phyloP scores from a whole-genome alignment of 805 yeast species.

The Phaffomyces thermotolerans region DNA sequence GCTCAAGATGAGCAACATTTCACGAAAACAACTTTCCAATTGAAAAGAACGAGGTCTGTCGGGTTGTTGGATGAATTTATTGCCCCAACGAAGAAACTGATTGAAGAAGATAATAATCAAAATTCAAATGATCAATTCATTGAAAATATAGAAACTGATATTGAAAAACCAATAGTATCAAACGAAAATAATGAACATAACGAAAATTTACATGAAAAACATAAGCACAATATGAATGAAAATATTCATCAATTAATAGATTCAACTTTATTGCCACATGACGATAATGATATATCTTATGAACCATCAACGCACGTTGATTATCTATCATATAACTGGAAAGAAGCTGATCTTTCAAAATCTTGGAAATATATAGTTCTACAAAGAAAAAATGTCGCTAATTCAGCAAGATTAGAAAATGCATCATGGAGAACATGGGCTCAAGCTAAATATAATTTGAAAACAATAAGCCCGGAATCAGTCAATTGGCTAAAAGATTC shows the following conservation, averaged over 20 bases:
- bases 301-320: conserved; percentile 92
- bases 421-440: conserved; percentile 99
- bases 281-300: conserved; percentile 70
- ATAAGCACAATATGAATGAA: too few relatives aligned
- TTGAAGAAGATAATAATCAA: conserved; percentile 22
- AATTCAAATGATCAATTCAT: conserved; percentile 16
- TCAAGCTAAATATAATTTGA: conserved; percentile 68
- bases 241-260: too few relatives aligned
- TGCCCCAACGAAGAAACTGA: conserved; percentile 36
- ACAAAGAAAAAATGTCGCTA: conserved; percentile 78
- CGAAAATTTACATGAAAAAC: conserved; percentile 34
- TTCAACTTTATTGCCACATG: conserved; percentile 39
- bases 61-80: conserved; percentile 71
- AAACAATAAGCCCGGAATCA: conserved; percentile 82
- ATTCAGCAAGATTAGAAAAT: conserved; percentile 72
- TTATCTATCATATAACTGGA: conserved; percentile 93
- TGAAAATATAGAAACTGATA: conserved; percentile 17
- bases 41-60: conserved; percentile 77
- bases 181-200: conserved; percentile 14
- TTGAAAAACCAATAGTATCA: conserved; percentile 14
- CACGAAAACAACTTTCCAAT: conserved; percentile 58
- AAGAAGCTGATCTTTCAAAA: conserved; percentile 83
- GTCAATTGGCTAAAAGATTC: conserved; percentile 96
- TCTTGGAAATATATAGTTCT: conserved; percentile 92
- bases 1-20: conserved; percentile 69